Evolutionary conservation across 2,329 filamentous ascomycete genomes (phyloP).

Genomic region (Cytospora piceicola): DNA sequence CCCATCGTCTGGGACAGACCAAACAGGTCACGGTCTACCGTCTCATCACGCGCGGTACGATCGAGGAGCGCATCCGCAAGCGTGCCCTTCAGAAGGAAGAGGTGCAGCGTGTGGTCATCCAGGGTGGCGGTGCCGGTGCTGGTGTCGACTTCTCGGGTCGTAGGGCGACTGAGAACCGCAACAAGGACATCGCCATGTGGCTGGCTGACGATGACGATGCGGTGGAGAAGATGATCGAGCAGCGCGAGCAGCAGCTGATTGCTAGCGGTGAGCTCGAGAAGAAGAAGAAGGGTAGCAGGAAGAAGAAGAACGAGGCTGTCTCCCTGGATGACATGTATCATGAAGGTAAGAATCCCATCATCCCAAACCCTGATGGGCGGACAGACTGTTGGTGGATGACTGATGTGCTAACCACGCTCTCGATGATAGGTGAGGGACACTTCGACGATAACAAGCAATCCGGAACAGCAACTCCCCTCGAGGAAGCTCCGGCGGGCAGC

Average conservation of each 20-base stretch:
- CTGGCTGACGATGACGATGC: conserved; percentile 96
- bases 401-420: conserved; percentile 37
- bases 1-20: conserved; percentile 95
- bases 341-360: conserved; percentile 73
- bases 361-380: not conserved
- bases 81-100: conserved; percentile 97
- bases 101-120: conserved; percentile 95
- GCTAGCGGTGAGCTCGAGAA: conserved; percentile 72
- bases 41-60: conserved; percentile 93
- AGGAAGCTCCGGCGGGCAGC: conserved; percentile 55
- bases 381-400: conserved; percentile 3
- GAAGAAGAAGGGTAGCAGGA: conserved; percentile 64
- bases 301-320: conserved; percentile 53
- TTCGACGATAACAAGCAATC: conserved; percentile 92
- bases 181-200: conserved; percentile 99
- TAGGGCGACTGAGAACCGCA: conserved; percentile 83
- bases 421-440: conserved; percentile 79
- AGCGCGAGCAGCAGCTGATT: conserved; percentile 84
- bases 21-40: conserved; percentile 96
- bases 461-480: conserved; percentile 81
- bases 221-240: conserved; percentile 76
- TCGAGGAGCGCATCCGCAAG: conserved; percentile 97
- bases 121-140: conserved; percentile 78
- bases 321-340: conserved; percentile 98
- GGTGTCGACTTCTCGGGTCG: conserved; percentile 97